Evolutionary conservation across 2,329 filamentous ascomycete genomes (phyloP).

Genomic region (Sordariomycetes sp.): DNA sequence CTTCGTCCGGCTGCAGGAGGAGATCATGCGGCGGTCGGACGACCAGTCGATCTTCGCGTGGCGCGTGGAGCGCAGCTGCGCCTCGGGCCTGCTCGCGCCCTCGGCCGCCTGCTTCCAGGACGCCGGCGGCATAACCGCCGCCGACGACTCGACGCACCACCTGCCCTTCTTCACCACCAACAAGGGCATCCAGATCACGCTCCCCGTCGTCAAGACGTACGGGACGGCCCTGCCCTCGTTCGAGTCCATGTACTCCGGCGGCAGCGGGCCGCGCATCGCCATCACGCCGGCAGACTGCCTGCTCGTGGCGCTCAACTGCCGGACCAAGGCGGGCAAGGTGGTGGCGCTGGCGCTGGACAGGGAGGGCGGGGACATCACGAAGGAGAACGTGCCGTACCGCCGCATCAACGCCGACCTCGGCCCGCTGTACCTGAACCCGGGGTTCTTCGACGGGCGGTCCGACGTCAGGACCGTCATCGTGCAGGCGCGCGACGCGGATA

Average conservation of each 20-base stretch:
- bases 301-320: not conserved
- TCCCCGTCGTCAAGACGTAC: not conserved
- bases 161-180: slow-evolving; percentile 3
- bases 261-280: not conserved
- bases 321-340: not conserved
- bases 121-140: not conserved
- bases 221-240: not conserved
- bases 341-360: not conserved
- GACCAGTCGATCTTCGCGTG: slow-evolving; percentile 14
- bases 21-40: slow-evolving; percentile 10
- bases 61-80: not conserved
- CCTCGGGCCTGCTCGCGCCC: not conserved
- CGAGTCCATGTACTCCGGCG: not conserved
- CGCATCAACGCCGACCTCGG: not conserved
- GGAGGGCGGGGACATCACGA: not conserved
- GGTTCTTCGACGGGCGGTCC: not conserved
- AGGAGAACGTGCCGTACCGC: not conserved
- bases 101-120: not conserved
- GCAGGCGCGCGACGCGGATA: not conserved
- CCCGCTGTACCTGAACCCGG: not conserved
- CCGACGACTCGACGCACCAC: not conserved
- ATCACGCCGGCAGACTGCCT: slow-evolving; percentile 1
- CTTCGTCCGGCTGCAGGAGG: slow-evolving; percentile 12
- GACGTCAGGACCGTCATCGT: not conserved
- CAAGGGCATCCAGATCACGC: slow-evolving; percentile 2